These are phyloP conservation scores for Paramyrothecium sp. DNA, from an alignment of 2,329 filamentous ascomycete species.

Conservation along the genomic window DNA sequence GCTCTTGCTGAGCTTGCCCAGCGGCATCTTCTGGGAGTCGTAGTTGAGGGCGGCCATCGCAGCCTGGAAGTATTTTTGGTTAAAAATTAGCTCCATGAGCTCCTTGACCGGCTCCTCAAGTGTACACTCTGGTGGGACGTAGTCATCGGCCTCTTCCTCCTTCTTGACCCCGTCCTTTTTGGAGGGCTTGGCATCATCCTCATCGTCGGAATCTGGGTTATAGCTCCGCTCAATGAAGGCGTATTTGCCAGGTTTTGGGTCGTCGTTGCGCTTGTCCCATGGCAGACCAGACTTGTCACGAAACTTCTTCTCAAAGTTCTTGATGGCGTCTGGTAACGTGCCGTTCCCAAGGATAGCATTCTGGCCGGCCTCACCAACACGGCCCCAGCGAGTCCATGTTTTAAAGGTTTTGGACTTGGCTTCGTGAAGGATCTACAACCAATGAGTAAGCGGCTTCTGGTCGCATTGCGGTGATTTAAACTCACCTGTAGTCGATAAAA, in stretches of 20 bases:
- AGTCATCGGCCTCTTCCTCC: slow-evolving; percentile 29
- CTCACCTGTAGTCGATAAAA: slow-evolving; percentile 73
- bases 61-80: slow-evolving; percentile 66
- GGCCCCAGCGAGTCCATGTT: slow-evolving; percentile 79
- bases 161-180: slow-evolving; percentile 28
- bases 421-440: slow-evolving; percentile 40
- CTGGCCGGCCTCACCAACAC: slow-evolving; percentile 64
- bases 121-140: slow-evolving; percentile 48
- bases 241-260: slow-evolving; percentile 68
- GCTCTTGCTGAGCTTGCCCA: slow-evolving; percentile 79
- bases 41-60: slow-evolving; percentile 69
- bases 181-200: slow-evolving; percentile 36
- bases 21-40: slow-evolving; percentile 72
- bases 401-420: slow-evolving; percentile 38
- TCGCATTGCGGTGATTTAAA: background rate
- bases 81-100: slow-evolving; percentile 82
- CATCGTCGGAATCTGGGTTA: slow-evolving; percentile 63
- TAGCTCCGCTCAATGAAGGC: slow-evolving; percentile 80
- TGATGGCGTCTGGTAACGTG: slow-evolving; percentile 40
- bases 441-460: slow-evolving; percentile 6
- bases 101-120: slow-evolving; percentile 61
- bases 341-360: slow-evolving; percentile 41
- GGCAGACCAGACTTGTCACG: slow-evolving; percentile 57
- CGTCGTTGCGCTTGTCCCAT: slow-evolving; percentile 51
- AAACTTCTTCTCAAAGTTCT: slow-evolving; percentile 60